phyloP scores from a whole-genome alignment of 768 basidiomycete genomes.

The Saitozyma podzolica region DNA sequence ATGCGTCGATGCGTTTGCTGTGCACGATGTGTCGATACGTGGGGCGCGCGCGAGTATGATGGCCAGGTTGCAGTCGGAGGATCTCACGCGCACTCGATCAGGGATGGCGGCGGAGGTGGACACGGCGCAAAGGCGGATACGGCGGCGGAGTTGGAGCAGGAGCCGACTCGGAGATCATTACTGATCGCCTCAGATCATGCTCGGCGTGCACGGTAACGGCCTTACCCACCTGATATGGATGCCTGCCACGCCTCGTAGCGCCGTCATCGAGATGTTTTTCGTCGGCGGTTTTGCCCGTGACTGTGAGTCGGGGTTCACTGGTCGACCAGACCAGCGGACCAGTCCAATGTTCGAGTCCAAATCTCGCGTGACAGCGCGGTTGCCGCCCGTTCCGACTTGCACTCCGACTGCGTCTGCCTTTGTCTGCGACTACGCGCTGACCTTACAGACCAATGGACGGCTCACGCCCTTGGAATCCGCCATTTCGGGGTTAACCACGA shows the following conservation, averaged over 20 bases:
- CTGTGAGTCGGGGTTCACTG: constrained; percentile 60
- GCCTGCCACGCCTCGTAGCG: constrained; percentile 75
- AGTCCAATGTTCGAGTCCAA: not conserved
- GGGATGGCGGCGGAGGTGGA: not conserved
- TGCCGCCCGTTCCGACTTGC: not conserved
- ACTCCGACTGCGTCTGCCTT: not conserved
- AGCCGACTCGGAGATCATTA: not conserved
- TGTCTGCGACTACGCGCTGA: not conserved
- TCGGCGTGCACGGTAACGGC: constrained; percentile 93
- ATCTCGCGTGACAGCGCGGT: no score
- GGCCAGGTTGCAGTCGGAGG: no score
- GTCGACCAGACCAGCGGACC: not conserved
- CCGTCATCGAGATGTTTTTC: constrained; percentile 91
- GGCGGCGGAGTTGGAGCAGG: not conserved
- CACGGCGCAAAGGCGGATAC: not conserved
- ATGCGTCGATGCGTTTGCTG: not conserved
- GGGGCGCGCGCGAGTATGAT: no score
- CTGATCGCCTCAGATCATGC: constrained; percentile 67
- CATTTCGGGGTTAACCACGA: constrained; percentile 51
- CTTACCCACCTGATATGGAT: constrained; percentile 88
- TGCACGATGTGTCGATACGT: no score
- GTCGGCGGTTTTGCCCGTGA: constrained; percentile 81
- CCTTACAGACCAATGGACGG: constrained; percentile 50
- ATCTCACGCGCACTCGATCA: no score
- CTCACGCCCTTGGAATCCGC: constrained; percentile 46